These are phyloP conservation scores for Graphilbum ipis-grandicollis DNA, from an alignment of 2,329 filamentous ascomycete species.

Conservation along the genomic window DNA sequence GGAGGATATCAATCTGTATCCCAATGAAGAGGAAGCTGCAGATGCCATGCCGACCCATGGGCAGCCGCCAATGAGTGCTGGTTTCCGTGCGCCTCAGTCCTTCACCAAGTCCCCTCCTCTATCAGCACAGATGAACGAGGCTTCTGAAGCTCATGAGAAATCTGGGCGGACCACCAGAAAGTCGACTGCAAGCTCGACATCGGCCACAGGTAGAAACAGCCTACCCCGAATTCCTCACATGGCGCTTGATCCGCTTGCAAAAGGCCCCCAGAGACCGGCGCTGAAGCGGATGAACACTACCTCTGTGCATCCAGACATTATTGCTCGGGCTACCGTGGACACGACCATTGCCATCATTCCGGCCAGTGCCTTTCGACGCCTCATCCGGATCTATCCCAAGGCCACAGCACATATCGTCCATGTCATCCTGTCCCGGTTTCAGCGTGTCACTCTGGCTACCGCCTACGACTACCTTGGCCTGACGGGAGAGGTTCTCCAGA, in stretches of 20 bases:
- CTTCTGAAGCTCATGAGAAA: neutral
- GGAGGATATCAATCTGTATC: constrained; percentile 70
- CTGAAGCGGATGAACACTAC: constrained; percentile 34
- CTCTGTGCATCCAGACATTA: constrained; percentile 90
- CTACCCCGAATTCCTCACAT: constrained; percentile 57
- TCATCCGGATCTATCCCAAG: constrained; percentile 89
- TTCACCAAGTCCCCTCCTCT: constrained; percentile 22
- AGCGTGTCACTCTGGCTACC: constrained; percentile 85
- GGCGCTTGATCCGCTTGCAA: constrained; percentile 38
- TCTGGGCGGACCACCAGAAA: too few species aligned
- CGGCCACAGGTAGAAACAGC: constrained; percentile 7
- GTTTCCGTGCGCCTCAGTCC: constrained; percentile 17
- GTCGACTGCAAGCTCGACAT: constrained; percentile 7
- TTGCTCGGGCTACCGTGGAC: constrained; percentile 88
- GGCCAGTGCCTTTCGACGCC: constrained; percentile 79
- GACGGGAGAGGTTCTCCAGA: constrained; percentile 79
- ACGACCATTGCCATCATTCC: constrained; percentile 98
- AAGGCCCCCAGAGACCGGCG: constrained; percentile 20
- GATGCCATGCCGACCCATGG: constrained; percentile 12
- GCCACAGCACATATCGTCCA: constrained; percentile 96
- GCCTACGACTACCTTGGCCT: constrained; percentile 88
- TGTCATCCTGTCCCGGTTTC: constrained; percentile 85
- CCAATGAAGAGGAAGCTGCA: constrained; percentile 44
- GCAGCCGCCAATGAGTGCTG: constrained; percentile 12
- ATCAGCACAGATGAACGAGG: too few species aligned